Conservation (phyloP, 257 asterid species). For the Solanum infundibuliforme region DNA sequence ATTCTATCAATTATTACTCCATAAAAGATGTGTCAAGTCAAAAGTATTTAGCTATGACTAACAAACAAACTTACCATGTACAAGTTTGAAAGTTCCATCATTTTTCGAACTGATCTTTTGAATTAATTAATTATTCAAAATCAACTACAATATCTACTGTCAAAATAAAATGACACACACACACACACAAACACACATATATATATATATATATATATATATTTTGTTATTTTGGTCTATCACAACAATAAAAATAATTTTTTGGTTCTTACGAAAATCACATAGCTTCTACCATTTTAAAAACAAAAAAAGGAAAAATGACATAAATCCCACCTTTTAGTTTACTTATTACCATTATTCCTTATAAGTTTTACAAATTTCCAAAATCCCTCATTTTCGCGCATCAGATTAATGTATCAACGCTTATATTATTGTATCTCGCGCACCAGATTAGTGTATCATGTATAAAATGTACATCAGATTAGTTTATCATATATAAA, state of each 20-base stretch:
- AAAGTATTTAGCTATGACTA: not conserved
- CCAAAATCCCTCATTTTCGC: too few species aligned
- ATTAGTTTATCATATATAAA: too few species aligned
- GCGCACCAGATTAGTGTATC: too few species aligned
- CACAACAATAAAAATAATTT: not conserved
- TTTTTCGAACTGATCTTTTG: not conserved
- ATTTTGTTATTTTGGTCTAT: not conserved
- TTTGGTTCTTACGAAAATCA: not conserved
- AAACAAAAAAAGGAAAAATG: too few species aligned
- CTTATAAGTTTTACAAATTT: too few species aligned
- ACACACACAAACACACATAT: not conserved
- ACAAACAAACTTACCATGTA: not conserved
- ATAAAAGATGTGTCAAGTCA: not conserved
- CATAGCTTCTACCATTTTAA: not conserved
- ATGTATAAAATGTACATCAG: too few species aligned
- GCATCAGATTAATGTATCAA: too few species aligned
- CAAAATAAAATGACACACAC: not conserved
- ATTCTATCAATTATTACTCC: too few species aligned
- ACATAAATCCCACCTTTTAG: too few species aligned
- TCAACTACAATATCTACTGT: not conserved
- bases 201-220: not conserved
- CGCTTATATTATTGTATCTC: too few species aligned
- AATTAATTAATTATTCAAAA: not conserved
- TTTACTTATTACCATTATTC: too few species aligned
- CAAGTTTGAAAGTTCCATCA: not conserved